Conservation (phyloP, 805 yeast genomes). For the Candida sakaeoensis region DNA sequence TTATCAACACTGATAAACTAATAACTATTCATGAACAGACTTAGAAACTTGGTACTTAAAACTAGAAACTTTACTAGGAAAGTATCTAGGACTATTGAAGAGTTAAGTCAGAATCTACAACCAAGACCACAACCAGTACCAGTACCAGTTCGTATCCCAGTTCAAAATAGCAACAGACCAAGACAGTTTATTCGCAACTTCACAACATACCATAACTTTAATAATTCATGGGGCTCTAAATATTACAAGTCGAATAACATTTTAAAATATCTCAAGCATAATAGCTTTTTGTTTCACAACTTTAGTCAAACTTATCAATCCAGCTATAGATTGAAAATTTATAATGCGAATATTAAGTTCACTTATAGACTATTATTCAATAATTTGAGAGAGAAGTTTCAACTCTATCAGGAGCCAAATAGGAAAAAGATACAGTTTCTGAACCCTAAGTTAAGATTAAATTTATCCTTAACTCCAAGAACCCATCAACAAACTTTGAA, state of each 20-base stretch:
- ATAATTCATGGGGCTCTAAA: neutral
- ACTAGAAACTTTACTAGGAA: constrained; percentile 46
- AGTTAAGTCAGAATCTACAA: constrained; percentile 36
- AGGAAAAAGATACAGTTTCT: neutral
- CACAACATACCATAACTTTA: constrained; percentile 1
- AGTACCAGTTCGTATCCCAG: constrained; percentile 36
- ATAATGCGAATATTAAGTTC: constrained; percentile 16
- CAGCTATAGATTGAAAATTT: constrained; percentile 17
- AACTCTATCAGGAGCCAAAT: constrained; percentile 2
- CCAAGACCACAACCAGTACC: constrained; percentile 28
- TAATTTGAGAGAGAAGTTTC: constrained; percentile 10
- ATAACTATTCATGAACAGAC: constrained; percentile 5
- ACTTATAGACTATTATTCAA: constrained; percentile 19
- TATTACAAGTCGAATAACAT: constrained; percentile 5
- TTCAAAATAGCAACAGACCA: constrained; percentile 11
- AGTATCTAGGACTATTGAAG: constrained; percentile 45
- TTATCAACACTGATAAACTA: neutral
- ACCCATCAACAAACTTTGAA: constrained; percentile 18
- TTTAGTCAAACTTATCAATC: constrained; percentile 21
- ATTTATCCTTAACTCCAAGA: constrained; percentile 25
- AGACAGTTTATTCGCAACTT: constrained; percentile 3
- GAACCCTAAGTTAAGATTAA: constrained; percentile 19
- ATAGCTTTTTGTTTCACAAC: constrained; percentile 21
- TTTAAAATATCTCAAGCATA: constrained; percentile 7
- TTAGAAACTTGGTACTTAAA: constrained; percentile 40